Evolutionary conservation across 805 yeast species (phyloP), one percentile per base, ranked within the genome.

Genomic region (Saccharomycopsis guyanensis): DNA sequence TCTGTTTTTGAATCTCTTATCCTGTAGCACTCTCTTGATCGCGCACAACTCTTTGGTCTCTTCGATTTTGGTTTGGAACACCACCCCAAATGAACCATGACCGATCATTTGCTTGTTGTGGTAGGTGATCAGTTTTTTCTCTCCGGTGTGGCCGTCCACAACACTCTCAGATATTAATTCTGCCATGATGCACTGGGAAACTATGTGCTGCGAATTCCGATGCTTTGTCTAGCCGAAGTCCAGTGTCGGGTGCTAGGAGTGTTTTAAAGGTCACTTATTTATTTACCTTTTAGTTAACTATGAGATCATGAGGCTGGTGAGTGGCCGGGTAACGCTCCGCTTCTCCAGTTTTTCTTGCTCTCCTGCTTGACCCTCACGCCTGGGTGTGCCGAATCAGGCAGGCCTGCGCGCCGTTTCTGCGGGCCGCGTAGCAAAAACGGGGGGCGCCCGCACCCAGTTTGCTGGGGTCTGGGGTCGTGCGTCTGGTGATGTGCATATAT

Each of bases 1-100:
- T 64, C 99, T 76, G 62, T 86, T 86, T 62, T 93, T 85, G 74
- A 89, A 93, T 40, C 97, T 71, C 60, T 82, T 86, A 66, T 93
- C 99, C 62, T 93, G 97, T 22, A 91, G 72, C n/a, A 93, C 99
- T 56, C 95, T 77, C 65, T 93, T 93, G 60, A 93, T 87, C 42
- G 98, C 98, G 16, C 91, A 94, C 36, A 79, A 75, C 56, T 81
- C 85, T 50, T 83, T 79, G 19, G 83, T 72, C 15, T 91, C 88
- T 51, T 76, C 59, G 34, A 93, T 70, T 49, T 76, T 79, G 4
- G 96, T 87, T 55, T 86, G 93, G 61, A 87, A 88, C n/a, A 93
- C 98, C 29, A 88, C 89, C 2, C 98, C 98, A 68, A 93, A 93
- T n/a, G 97, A 89, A 8, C 98, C 98, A 64, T 86, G 94, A n/a